Base-by-base conservation (phyloP, 306 rosid genomes). In the Luffa aegyptiaca region DNA sequence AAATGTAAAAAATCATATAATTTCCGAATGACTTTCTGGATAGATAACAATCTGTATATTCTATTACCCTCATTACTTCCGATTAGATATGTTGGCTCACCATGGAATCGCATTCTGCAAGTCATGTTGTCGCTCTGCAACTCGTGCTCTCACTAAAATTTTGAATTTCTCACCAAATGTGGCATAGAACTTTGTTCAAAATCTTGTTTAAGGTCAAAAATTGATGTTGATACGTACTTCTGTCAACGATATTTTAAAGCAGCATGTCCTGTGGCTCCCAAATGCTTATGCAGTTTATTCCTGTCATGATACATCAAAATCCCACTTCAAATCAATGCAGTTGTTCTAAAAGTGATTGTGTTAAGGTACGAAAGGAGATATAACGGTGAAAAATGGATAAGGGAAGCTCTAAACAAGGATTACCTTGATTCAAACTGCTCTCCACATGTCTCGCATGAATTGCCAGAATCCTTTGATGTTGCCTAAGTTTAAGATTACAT, bases 361-460 rank as follows among this genome's bases (percentile, higher is more conserved):
- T 35, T 66, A 46, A 48, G 55, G 26, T 2, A 77, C 45, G 37
- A 44, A 62, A 51, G 20, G 46, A 80, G 33, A 56, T 77, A 12
- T 20, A 37, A 46, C 31, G 44, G 37, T 69, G 51, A 82, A 17
- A 17, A 8, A 35, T 56, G 31, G 39, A n/a, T 12, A 73, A 31
- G 17, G 36, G 68, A 53, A 53, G 63, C 33, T 74, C 18, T 41
- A 20, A 42, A 79, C 56, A 66, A 36, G 18, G 49, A 37, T 33
- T 90, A 96, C 98, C 94, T 95, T 31, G 99, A 87, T 45, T 88
- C 98, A 84, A 96, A 96, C 64, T 96, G 97, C 87, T 87, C 94
- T 36, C 93, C 97, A 53, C 98, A 93, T 8, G 90, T 49, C 7
- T 89, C 97, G 14, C 99, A 96, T 12, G 37, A 8, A 79, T 89